These are phyloP conservation scores for Phytophthora europaea DNA, from an alignment of 352 stramenopile genomes.

Conservation along the genomic window DNA sequence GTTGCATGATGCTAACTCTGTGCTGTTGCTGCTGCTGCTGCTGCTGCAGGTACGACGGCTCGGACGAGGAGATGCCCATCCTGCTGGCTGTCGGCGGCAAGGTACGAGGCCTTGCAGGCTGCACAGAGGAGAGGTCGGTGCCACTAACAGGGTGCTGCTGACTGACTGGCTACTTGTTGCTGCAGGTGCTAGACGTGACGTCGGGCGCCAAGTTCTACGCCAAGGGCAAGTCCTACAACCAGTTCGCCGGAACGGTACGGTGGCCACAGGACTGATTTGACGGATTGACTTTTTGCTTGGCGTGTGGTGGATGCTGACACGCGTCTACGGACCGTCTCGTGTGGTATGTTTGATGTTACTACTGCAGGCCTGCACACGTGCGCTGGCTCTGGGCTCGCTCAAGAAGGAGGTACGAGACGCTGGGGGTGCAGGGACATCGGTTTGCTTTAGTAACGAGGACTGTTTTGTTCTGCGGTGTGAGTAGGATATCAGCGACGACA, in stretches of 20 bases:
- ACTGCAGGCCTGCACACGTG: slow-evolving; percentile 78
- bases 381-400: slow-evolving; percentile 74
- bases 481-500: slow-evolving; percentile 81
- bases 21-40: slow-evolving; percentile 4
- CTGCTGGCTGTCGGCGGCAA: slow-evolving; percentile 78
- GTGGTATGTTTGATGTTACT: slow-evolving; percentile 7
- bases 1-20: slow-evolving; percentile 13
- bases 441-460: not conserved
- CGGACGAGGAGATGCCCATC: slow-evolving; percentile 71
- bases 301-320: slow-evolving; percentile 15
- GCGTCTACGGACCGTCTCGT: not conserved
- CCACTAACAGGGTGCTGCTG: slow-evolving; percentile 10
- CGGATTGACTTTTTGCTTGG: not conserved
- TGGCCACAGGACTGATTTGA: slow-evolving; percentile 5
- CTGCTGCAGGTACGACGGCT: slow-evolving; percentile 66
- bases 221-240: slow-evolving; percentile 74
- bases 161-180: slow-evolving; percentile 1
- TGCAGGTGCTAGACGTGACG: slow-evolving; percentile 77
- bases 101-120: slow-evolving; percentile 35
- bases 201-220: slow-evolving; percentile 80
- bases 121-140: not conserved
- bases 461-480: not conserved
- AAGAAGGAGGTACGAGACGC: slow-evolving; percentile 60
- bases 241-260: slow-evolving; percentile 77
- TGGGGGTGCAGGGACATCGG: not conserved